Conservation (phyloP, 768 basidiomycete species). For the Sarcodon aspratus region DNA sequence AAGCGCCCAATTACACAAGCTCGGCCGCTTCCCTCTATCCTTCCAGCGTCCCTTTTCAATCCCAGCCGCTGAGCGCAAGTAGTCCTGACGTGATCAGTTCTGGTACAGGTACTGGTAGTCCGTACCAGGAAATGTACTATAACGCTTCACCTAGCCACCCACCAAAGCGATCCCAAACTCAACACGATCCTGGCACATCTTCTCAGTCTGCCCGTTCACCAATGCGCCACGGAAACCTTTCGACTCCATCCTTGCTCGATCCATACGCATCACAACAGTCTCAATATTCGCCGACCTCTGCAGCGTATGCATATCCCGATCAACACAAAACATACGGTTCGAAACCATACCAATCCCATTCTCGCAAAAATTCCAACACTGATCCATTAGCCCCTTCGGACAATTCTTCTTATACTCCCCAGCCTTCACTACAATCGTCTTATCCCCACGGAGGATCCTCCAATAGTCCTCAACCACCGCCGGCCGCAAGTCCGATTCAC, state of each 20-base stretch:
- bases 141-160: constrained; percentile 34
- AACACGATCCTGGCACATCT: constrained; percentile 38
- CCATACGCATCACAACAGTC: constrained; percentile 59
- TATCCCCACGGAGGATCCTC: constrained; percentile 39
- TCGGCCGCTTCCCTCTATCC: constrained; percentile 40
- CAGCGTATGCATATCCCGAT: constrained; percentile 34
- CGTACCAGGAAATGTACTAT: constrained; percentile 53
- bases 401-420: constrained; percentile 46
- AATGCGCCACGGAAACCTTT: constrained; percentile 36
- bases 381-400: constrained; percentile 37
- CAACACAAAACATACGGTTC: constrained; percentile 29
- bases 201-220: constrained; percentile 49
- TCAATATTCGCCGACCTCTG: constrained; percentile 46
- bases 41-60: constrained; percentile 44
- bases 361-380: constrained; percentile 43
- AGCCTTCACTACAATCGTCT: constrained; percentile 23
- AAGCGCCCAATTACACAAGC: constrained; percentile 14
- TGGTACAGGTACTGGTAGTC: constrained; percentile 30
- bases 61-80: constrained; percentile 14
- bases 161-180: constrained; percentile 44
- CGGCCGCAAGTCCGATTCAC: constrained; percentile 37
- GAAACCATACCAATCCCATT: constrained; percentile 40
- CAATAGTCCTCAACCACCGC: constrained; percentile 47
- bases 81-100: constrained; percentile 17
- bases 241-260: constrained; percentile 45